Evolutionary conservation across 345 rosid genomes (phyloP).

Genomic region (Populus pruinosa): DNA sequence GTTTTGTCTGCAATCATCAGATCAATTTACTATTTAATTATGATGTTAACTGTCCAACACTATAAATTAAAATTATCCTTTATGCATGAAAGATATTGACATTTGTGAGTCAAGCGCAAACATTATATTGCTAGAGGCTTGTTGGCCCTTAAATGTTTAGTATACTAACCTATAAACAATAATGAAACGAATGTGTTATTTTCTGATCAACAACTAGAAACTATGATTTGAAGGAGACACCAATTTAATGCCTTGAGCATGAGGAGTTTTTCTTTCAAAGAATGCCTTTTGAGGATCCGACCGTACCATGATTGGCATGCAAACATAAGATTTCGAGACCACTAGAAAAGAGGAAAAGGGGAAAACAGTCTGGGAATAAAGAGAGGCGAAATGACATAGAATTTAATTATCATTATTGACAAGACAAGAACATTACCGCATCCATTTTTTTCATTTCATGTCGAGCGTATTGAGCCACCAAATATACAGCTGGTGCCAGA

Average conservation of each 20-base stretch:
- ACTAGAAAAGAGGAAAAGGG: background rate
- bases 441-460: constrained; percentile 81
- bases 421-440: constrained; percentile 35
- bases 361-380: background rate
- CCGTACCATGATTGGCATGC: background rate
- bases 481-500: constrained; percentile 60
- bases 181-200: background rate
- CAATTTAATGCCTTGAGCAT: background rate
- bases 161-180: background rate
- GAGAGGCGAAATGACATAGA: background rate
- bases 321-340: background rate
- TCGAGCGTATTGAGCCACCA: constrained; percentile 88
- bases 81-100: background rate
- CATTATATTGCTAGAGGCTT: background rate
- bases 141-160: background rate
- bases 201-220: background rate
- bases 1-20: background rate
- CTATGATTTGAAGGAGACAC: background rate
- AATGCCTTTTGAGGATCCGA: background rate
- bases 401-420: background rate
- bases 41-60: background rate
- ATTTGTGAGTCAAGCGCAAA: background rate
- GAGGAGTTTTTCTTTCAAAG: background rate
- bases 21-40: background rate
- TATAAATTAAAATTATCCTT: background rate